Evolutionary conservation across 352 stramenopile genomes (phyloP), one percentile per base, ranked within the genome.

Genomic region (Pythium vanterpoolii): DNA sequence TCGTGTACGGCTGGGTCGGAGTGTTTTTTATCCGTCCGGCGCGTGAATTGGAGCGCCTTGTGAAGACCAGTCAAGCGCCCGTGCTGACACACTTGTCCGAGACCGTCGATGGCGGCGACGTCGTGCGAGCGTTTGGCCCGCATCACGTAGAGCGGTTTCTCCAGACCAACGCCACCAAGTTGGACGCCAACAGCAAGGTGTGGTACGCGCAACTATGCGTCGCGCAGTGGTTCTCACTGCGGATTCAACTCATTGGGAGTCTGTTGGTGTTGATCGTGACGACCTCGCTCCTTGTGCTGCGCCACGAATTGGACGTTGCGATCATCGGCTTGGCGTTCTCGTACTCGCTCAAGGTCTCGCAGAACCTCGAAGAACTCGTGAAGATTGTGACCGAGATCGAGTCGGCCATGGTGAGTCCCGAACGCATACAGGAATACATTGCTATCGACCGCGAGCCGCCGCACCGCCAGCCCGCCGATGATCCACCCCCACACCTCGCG

Each of bases 351-450:
- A 89, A 90, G 38, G 84, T 98, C 18, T 89, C 79, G 0, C 68
- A 69, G 8, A 84, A 97, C 55, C 68, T 85, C 4, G 92, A 97
- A 56, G 79, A 75, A 3, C 69, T 90, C 64, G 42, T 74, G 60
- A 83, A 56, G 79, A 56, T 53, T 11, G 42, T 60, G 53, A 45
- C 53, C 19, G 40, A 52, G n/a, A 53, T 60, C 31, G 53, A 60
- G 30, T 47, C 33, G 50, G 87, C 36, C 39, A 97, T 96, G 87
- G 87, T 87, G 31, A 93, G 81, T 52, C 86, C 91, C 7, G 92
- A 97, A 57, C 76, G 90, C n/a, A 77, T 98, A 44, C 64, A 93
- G 8, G 88, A 87, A 49, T 97, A 97, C 62, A 77, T 81, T 30
- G 73, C 89, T 23, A 71, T 83, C 18, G 60, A 69, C 3, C 56